Conservation (phyloP, 306 rosid genomes). For the Oxytropis ochrocephala region DNA sequence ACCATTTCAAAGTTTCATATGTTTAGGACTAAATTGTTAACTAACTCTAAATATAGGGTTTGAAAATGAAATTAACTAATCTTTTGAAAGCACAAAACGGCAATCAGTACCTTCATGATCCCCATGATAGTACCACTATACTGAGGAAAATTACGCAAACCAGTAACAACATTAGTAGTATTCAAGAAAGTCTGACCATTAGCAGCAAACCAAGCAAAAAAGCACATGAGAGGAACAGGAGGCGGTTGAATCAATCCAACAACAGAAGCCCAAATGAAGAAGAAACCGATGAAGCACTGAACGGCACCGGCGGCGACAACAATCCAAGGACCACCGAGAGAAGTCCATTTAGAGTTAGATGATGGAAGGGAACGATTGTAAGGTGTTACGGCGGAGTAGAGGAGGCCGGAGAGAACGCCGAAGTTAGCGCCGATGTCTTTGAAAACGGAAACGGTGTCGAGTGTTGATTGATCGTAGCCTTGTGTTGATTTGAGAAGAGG, state of each 20-base stretch:
- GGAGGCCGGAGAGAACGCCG: slow-evolving; percentile 74
- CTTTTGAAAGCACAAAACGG: too few relatives aligned
- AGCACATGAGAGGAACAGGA: slow-evolving; percentile 59
- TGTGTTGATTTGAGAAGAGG: slow-evolving; percentile 62
- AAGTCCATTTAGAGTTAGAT: slow-evolving; percentile 25
- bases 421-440: slow-evolving; percentile 87
- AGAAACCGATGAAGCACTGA: slow-evolving; percentile 58
- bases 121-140: slow-evolving; percentile 84
- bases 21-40: too few relatives aligned
- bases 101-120: slow-evolving; percentile 32
- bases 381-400: slow-evolving; percentile 59
- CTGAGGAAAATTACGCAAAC: slow-evolving; percentile 55
- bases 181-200: slow-evolving; percentile 76
- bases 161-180: slow-evolving; percentile 64
- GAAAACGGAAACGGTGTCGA: slow-evolving; percentile 90
- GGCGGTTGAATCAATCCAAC: slow-evolving; percentile 54
- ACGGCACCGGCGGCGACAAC: slow-evolving; percentile 51
- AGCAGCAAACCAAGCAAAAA: slow-evolving; percentile 49
- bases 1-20: too few relatives aligned
- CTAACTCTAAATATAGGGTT: background rate
- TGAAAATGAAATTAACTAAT: background rate
- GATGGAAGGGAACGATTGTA: background rate
- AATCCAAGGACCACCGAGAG: slow-evolving; percentile 59
- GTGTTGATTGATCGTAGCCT: slow-evolving; percentile 77
- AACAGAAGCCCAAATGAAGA: slow-evolving; percentile 70